Conservation (phyloP, 495 filamentous ascomycete genomes). For the Choiromyces venosus region DNA sequence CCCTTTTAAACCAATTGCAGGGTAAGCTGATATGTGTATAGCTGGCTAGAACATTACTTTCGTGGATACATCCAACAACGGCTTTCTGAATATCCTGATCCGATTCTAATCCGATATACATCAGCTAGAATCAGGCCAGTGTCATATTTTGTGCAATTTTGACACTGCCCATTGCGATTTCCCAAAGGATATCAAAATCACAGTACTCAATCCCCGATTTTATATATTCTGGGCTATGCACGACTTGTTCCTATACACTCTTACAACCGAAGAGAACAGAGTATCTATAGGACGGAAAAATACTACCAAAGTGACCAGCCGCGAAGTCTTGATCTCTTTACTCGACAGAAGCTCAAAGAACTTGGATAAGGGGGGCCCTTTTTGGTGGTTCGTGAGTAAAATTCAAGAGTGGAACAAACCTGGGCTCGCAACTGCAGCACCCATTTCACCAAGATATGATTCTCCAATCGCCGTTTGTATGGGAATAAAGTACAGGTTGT, state of each 20-base stretch:
- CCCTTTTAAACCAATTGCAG: neutral
- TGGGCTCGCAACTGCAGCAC: neutral
- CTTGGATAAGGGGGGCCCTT: neutral
- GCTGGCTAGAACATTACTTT: conserved; percentile 51
- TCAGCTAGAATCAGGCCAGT: conserved; percentile 46
- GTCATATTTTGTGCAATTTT: conserved; percentile 44
- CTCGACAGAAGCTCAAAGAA: neutral
- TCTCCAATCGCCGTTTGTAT: neutral
- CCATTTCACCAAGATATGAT: neutral
- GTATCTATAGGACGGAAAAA: neutral
- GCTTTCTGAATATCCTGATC: conserved; percentile 44
- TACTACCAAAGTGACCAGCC: neutral
- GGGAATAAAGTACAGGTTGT: neutral
- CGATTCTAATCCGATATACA: conserved; percentile 50
- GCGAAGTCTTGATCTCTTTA: neutral
- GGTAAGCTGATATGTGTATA: conserved; percentile 41
- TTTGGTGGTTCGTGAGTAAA: neutral
- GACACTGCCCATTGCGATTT: conserved; percentile 11
- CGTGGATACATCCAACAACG: conserved; percentile 49
- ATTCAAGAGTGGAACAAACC: neutral
- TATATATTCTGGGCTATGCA: conserved; percentile 52
- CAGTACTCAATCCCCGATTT: conserved; percentile 55
- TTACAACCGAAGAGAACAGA: neutral
- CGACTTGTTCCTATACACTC: neutral
- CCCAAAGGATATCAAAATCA: conserved; percentile 47